Base-by-base conservation (phyloP, 1,284 basidiomycete species). In the Neonothopanus nambi region DNA sequence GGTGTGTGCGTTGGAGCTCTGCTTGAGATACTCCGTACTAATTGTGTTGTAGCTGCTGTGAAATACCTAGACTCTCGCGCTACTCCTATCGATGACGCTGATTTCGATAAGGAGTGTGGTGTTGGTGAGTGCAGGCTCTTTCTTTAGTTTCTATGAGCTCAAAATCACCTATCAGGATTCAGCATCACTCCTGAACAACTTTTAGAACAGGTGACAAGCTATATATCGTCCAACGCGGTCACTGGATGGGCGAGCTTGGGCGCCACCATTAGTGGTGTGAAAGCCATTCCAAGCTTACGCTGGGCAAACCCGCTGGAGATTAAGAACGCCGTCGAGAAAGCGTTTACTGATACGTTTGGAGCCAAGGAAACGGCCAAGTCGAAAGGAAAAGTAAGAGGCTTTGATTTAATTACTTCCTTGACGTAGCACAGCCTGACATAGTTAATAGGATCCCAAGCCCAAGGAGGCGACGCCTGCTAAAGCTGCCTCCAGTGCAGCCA, bases 301-400 rank as follows among this genome's bases (percentile, higher is more conserved):
- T 99, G 96, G 96, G 95, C 93, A 4, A 90, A 80, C 65, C 84
- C 93, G 0, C 78, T 93, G 5, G 95, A 98, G 47, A 77, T 98
- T 56, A 98, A 98, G 76, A 88, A 83, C 40, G 80, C 90, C 0
- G 88, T 93, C 2, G 96, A 99, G 67, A 78, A 79, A 17, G 78
- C 82, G 6, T 95, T 97, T 61, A 74, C 76, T 0, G 80, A 84
- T 36, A 76, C 76, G 24, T 98, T 95, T 70, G 96, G 97, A 17
- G 74, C 84, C 2, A 95, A 91, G 67, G 82, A 85, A 59, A 70
- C 78, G 3, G 76, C 78, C 1, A 88, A 89, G 61, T 75, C 82
- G 3, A 92, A 90, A 67, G 74, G 70, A 39, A 94, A 93, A 77
- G 90, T 89, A 6, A 41, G 47, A 33, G 30, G 40, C 20, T n/a